Base-by-base conservation (phyloP, 805 yeast species). In the Yamadazyma scolyti region DNA sequence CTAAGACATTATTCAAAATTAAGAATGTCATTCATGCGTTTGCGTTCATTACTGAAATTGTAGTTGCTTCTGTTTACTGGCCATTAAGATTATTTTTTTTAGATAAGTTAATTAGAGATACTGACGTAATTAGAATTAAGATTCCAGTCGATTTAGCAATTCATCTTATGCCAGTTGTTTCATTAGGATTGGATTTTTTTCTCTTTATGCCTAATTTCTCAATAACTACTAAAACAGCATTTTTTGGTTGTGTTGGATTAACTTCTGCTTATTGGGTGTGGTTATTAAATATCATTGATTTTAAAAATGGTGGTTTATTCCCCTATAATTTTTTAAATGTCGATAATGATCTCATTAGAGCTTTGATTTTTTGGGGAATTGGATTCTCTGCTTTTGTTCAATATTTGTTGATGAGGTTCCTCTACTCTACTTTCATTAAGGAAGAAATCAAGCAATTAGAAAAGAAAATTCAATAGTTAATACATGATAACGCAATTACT, bases 291-390 rank as follows among this genome's bases (percentile, higher is more conserved):
- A 50, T 78, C 36, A 60, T 81, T 15, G 73, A 69, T 34, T 56
- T 69, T 19, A 60, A 61, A 13, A 48, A 39, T 15, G 73, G 73
- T 6, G 79, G 70, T 2, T 59, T 54, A 11, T 81, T 74, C 43
- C 90, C 90, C 0, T 82, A 82, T 47, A 82, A 79, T 6, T 82
- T 82, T 47, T 58, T 82, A 45, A 73, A 80, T 47, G 80, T 73
- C 9, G 64, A 56, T 4, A 60, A 56, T 5, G 69, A 61, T 19
- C 55, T 57, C 7, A 52, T 52, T 13, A 63, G 82, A 36, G 50
- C 63, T 1, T 38, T 65, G 5, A 71, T 80, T 13, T 81, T 81
- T 48, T 56, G 50, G 0, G 42, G 56, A 6, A 74, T 80, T 13
- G 66, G 61, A 4, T 29, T 47, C 6, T 43, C 48, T 18, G 63